Base-by-base conservation (phyloP, 2,329 filamentous ascomycete genomes). In the Calonectria hongkongensis region DNA sequence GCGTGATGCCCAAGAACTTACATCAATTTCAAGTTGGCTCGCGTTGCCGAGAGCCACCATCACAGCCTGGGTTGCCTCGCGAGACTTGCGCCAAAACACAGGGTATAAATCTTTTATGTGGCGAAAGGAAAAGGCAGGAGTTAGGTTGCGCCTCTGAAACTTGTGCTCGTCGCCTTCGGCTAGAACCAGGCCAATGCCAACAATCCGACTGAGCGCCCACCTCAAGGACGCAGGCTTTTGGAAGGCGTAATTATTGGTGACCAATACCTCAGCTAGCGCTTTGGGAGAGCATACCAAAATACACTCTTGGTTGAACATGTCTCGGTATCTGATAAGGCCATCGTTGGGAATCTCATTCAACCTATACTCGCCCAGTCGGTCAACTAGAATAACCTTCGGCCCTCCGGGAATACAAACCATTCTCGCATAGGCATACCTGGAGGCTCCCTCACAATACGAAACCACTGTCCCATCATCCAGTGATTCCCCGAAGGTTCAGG, bases 151-250 rank as follows among this genome's bases (percentile, higher is more conserved):
- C 54, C 96, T 90, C 85, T 95, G 94, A 78, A 90, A 86, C 85
- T 94, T 97, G 83, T 98, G 96, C 79, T 96, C 94, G 15, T 97
- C 94, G n/a, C 96, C 96, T 83, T 98, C 96, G 2, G 95, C 94
- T 13, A 98, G 86, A 43, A 98, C 84, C 13, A 96, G 86, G 12
- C 94, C 94, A 16, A 92, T 85, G 10, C 95, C 93, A 15, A 96
- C 86, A 28, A 95, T 86, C 25, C 90, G 88, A 2, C 89, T 90
- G 4, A 96, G 84, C 1, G 88, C 87, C 51, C 84, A 84, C 41
- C 89, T 86, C 36, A 94, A 76, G 30, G 87, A 80, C 1, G 78
- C 66, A 0, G 93, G 93, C 80, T 95, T 95, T 51, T 87, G 79
- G 76, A 94, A 96, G 48, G 93, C 90, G 81, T 95, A 95, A 75